Conservation (phyloP, 768 basidiomycete species). For the Chlorophyllum brunneum region DNA sequence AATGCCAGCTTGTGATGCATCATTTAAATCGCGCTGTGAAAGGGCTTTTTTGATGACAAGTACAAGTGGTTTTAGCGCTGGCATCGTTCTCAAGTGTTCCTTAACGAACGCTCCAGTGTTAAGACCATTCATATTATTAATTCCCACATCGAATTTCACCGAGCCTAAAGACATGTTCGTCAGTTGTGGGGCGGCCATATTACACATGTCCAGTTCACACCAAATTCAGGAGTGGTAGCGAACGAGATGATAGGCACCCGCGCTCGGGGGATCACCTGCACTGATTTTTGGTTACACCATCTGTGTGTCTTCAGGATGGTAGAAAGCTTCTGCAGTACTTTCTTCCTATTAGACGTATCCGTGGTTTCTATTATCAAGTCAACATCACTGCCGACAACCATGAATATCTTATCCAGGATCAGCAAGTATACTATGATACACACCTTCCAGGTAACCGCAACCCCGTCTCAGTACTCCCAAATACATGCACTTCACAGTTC, state of each 20-base stretch:
- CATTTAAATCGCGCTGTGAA: slow-evolving; percentile 52
- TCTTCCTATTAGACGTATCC: slow-evolving; percentile 28
- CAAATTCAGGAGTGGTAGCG: slow-evolving; percentile 37
- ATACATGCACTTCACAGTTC: slow-evolving; percentile 46
- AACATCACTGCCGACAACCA: slow-evolving; percentile 22
- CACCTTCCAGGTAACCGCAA: slow-evolving; percentile 62
- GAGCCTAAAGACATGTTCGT: slow-evolving; percentile 43
- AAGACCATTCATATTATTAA: slow-evolving; percentile 60
- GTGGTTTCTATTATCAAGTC: slow-evolving; percentile 25
- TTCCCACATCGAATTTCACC: slow-evolving; percentile 60
- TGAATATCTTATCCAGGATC: too few species aligned
- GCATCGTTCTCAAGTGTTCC: slow-evolving; percentile 46
- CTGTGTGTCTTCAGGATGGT: slow-evolving; percentile 37
- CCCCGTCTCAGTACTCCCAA: slow-evolving; percentile 59
- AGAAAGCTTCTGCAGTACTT: slow-evolving; percentile 45
- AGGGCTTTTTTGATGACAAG: slow-evolving; percentile 63
- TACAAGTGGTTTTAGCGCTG: slow-evolving; percentile 57
- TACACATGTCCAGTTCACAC: too few species aligned
- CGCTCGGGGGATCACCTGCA: slow-evolving; percentile 26
- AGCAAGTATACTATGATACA: too few species aligned
- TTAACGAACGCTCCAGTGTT: slow-evolving; percentile 50
- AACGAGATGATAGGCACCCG: slow-evolving; percentile 64
- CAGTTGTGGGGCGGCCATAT: slow-evolving; percentile 10
- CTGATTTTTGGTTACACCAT: slow-evolving; percentile 36
- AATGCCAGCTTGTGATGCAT: slow-evolving; percentile 58